Percentiles rank a stretch among this genome's conserved stretches.
phyloP scores from a whole-genome alignment of 306 rosid genomes.

The Oemleria cerasiformis region DNA sequence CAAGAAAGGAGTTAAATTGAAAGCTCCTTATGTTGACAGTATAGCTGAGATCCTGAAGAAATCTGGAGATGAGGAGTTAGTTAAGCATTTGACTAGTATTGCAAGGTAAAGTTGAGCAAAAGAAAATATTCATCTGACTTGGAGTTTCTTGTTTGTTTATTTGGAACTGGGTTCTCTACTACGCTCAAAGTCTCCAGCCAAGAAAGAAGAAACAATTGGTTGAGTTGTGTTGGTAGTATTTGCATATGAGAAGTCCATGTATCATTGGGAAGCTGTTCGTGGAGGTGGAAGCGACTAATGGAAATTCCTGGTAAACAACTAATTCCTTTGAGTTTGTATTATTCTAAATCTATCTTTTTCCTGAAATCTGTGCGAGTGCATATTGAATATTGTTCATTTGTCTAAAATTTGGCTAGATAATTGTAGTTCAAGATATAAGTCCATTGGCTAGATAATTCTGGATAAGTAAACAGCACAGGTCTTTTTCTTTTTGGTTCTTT shows the following conservation, averaged over 20 bases:
- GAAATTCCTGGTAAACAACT: neutral
- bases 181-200: neutral
- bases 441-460: neutral
- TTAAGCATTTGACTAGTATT: constrained; percentile 35
- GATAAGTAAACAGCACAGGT: neutral
- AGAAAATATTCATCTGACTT: neutral
- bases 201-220: neutral
- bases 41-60: constrained; percentile 39
- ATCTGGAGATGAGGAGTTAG: constrained; percentile 49
- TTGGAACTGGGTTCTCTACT: neutral
- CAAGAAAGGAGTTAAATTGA: constrained; percentile 48
- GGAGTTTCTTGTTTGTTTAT: neutral
- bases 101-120: constrained; percentile 7
- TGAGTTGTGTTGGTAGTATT: neutral
- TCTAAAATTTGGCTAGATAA: neutral
- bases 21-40: constrained; percentile 37
- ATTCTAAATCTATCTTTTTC: neutral
- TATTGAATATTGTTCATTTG: neutral
- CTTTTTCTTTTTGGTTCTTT: neutral
- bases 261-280: no score
- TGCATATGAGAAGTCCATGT: neutral
- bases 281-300: neutral
- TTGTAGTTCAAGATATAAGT: neutral
- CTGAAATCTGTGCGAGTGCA: neutral
- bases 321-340: neutral